Percentiles rank a stretch among this genome's conserved stretches.
Evolutionary conservation across 2,329 filamentous ascomycete species (phyloP).

Genomic region (Colletotrichum graminicola): DNA sequence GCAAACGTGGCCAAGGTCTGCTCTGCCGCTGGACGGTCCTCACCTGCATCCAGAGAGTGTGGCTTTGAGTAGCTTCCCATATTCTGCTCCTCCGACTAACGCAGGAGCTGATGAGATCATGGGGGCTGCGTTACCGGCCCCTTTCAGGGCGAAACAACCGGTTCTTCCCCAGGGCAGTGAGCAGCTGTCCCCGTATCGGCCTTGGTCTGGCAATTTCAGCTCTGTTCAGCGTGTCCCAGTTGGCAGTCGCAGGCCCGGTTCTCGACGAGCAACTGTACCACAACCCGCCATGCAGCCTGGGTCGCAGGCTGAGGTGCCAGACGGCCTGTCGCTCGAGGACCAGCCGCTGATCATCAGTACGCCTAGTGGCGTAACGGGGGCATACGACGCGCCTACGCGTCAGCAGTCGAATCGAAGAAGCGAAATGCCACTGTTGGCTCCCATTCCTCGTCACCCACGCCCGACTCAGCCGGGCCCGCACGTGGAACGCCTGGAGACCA

Average conservation of each 20-base stretch:
- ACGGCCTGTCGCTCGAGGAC: conserved; percentile 53
- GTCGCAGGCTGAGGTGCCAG: conserved; percentile 27
- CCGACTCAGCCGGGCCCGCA: conserved; percentile 50
- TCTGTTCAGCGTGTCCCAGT: conserved; percentile 57
- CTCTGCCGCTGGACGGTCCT: conserved; percentile 43
- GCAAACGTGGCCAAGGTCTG: conserved; percentile 62
- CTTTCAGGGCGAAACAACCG: conserved; percentile 56
- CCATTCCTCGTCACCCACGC: conserved; percentile 64
- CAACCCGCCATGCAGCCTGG: conserved; percentile 38
- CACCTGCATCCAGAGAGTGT: neutral
- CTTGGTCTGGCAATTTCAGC: conserved; percentile 58
- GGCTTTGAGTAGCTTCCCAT: conserved; percentile 51
- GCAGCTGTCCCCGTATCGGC: conserved; percentile 54
- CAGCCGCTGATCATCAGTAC: conserved; percentile 73
- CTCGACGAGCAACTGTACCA: conserved; percentile 27
- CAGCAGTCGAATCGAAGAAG: conserved; percentile 49
- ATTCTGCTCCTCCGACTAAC: conserved; percentile 55
- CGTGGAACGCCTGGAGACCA: conserved; percentile 68
- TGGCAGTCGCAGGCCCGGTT: conserved; percentile 49
- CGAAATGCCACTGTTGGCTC: conserved; percentile 64
- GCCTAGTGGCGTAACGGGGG: conserved; percentile 66
- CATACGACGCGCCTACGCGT: conserved; percentile 60
- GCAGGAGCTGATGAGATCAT: conserved; percentile 50
- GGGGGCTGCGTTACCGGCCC: conserved; percentile 53
- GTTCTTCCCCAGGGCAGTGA: conserved; percentile 54